These are phyloP conservation scores for Wickerhamomyces ciferrii DNA, from an alignment of 805 yeast species.

Conservation along the genomic window DNA sequence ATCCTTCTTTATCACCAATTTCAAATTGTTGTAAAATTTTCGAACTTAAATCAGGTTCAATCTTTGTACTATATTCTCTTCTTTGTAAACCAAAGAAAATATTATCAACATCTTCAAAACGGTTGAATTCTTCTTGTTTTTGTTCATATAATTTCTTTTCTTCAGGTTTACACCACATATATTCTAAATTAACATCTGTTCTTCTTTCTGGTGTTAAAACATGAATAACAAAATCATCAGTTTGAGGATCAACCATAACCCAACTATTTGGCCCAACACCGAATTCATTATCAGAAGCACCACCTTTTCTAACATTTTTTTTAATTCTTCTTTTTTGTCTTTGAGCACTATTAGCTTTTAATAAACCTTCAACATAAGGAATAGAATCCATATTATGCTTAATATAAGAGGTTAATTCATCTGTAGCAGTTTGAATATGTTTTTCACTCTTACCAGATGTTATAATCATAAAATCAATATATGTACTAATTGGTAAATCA, in stretches of 20 bases:
- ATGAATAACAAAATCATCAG: slow-evolving; percentile 65
- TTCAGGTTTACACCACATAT: slow-evolving; percentile 43
- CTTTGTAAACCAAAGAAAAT: slow-evolving; percentile 39
- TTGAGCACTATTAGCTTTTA: slow-evolving; percentile 50
- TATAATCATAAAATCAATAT: slow-evolving; percentile 50
- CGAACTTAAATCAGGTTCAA: slow-evolving; percentile 3
- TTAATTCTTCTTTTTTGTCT: slow-evolving; percentile 46
- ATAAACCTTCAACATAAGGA: slow-evolving; percentile 68
- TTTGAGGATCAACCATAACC: slow-evolving; percentile 71
- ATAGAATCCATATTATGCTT: slow-evolving; percentile 43
- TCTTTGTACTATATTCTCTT: slow-evolving; percentile 30
- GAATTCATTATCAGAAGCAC: slow-evolving; percentile 49
- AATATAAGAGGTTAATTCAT: slow-evolving; percentile 48
- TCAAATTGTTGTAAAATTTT: slow-evolving; percentile 10
- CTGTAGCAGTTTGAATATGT: slow-evolving; percentile 70
- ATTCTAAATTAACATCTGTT: slow-evolving; percentile 62
- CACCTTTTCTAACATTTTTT: slow-evolving; percentile 43
- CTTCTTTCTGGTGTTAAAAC: slow-evolving; percentile 70
- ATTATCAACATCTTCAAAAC: slow-evolving; percentile 21
- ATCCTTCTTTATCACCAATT: slow-evolving; percentile 7
- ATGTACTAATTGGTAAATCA: slow-evolving; percentile 32
- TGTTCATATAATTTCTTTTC: slow-evolving; percentile 24
- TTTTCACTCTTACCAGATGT: slow-evolving; percentile 73
- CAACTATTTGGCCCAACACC: slow-evolving; percentile 64
- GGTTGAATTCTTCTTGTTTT: slow-evolving; percentile 1